These are phyloP conservation scores for Fusarium sarcochroum DNA, from an alignment of 2,329 filamentous ascomycete species.

Conservation along the genomic window DNA sequence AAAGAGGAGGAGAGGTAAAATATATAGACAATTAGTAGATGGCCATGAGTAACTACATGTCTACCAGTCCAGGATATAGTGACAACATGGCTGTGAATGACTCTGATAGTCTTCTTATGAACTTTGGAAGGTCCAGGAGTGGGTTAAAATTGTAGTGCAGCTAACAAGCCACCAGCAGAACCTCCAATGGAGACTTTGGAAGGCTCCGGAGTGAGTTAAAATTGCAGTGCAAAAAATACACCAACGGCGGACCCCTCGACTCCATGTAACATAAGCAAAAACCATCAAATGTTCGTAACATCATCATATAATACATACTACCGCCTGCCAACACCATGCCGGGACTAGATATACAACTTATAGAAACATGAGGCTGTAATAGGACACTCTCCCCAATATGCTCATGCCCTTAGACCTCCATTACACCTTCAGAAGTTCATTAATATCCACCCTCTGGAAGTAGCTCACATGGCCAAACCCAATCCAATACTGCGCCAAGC, in stretches of 20 bases:
- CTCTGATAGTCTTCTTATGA: no score
- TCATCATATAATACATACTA: background rate
- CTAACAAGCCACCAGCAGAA: no score
- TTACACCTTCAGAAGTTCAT: conserved; percentile 59
- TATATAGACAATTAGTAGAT: background rate
- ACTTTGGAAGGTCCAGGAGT: no score
- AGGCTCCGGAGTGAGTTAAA: no score
- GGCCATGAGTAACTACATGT: background rate
- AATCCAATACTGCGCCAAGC: conserved; percentile 87
- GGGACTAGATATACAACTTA: background rate
- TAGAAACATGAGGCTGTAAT: background rate
- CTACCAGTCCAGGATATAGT: no score
- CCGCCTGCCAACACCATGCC: background rate
- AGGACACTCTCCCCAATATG: background rate
- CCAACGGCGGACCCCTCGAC: accelerated
- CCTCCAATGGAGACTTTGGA: no score
- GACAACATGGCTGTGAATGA: no score
- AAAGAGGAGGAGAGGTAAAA: background rate
- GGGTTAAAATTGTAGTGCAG: no score
- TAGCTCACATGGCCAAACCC: conserved; percentile 71
- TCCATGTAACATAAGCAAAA: background rate
- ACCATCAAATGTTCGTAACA: background rate
- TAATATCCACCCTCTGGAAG: conserved; percentile 72
- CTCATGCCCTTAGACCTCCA: background rate
- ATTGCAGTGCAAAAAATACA: no score